These are phyloP conservation scores for Marchantia paleacea DNA, from an alignment of 225 moss, liverwort and hornwort species.

Conservation along the genomic window DNA sequence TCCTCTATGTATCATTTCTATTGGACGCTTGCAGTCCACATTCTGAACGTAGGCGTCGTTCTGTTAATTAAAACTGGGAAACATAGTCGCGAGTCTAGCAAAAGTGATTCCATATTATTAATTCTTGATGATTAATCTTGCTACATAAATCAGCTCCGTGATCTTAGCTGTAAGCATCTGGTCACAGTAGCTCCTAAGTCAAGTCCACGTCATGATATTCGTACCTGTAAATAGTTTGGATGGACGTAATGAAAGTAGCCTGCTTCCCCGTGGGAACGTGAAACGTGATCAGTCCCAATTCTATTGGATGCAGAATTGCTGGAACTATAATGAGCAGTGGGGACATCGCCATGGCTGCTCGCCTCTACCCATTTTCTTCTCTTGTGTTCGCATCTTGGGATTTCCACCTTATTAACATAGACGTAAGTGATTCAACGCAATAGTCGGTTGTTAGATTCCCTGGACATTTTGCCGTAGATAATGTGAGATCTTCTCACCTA, in stretches of 20 bases:
- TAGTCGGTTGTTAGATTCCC: too few relatives aligned
- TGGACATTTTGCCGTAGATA: too few relatives aligned
- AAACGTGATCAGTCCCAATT: background rate
- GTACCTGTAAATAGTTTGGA: background rate
- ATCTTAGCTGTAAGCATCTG: too few relatives aligned
- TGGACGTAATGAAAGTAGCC: background rate
- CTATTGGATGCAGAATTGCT: constrained; percentile 53
- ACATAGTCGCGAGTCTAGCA: too few relatives aligned
- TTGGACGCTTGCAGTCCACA: background rate
- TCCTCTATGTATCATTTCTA: background rate
- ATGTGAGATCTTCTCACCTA: too few relatives aligned
- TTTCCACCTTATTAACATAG: constrained; percentile 71
- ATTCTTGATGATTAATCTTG: too few relatives aligned
- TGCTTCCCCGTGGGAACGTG: background rate
- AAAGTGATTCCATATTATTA: too few relatives aligned
- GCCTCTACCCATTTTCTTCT: constrained; percentile 65
- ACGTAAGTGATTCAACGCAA: constrained; percentile 36
- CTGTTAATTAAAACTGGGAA: too few relatives aligned
- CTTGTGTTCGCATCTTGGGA: constrained; percentile 91
- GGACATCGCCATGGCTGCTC: constrained; percentile 44
- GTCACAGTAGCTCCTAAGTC: too few relatives aligned
- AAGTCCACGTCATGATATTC: too few relatives aligned
- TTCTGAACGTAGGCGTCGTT: background rate
- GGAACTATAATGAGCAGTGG: constrained; percentile 52
- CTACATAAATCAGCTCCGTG: too few relatives aligned